Evolutionary conservation across 108 stramenopile genomes (phyloP).

Genomic region (Seminavis robusta): DNA sequence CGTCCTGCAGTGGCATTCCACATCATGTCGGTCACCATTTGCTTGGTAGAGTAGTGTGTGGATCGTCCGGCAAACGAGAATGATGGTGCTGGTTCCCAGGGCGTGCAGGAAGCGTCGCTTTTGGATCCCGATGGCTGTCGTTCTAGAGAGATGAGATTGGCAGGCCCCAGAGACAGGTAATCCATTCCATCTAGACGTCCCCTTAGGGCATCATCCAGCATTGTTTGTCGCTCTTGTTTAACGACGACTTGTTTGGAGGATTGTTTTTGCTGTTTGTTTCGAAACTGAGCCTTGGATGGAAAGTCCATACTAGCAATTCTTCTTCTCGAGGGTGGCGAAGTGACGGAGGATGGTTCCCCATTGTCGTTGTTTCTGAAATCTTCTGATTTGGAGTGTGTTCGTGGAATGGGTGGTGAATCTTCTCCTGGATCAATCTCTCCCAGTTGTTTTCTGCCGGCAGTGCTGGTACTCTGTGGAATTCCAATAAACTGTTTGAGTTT

Average conservation of each 20-base stretch:
- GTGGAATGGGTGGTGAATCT: neutral
- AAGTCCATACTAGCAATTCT: neutral
- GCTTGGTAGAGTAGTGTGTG: conserved; percentile 6
- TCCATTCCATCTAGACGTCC: conserved; percentile 57
- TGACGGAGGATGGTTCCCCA: conserved; percentile 3
- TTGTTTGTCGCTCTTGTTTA: neutral
- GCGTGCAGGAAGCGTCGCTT: neutral
- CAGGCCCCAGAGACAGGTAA: conserved; percentile 40
- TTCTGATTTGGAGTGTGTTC: conserved; percentile 1
- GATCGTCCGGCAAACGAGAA: conserved; percentile 6
- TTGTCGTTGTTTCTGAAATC: neutral
- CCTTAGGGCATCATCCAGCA: conserved; percentile 39
- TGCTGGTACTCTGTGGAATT: neutral
- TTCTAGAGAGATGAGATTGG: neutral
- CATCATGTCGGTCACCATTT: conserved; percentile 41
- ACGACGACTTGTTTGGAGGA: too few relatives aligned
- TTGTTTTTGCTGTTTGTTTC: neutral
- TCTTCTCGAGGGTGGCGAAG: conserved; percentile 12
- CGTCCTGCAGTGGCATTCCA: conserved; percentile 36
- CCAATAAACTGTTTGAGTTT: conserved; percentile 1
- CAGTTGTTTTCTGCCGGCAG: too few relatives aligned
- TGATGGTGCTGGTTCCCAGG: neutral
- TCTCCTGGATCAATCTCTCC: too few relatives aligned
- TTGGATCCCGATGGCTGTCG: neutral
- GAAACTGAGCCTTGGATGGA: neutral